Evolutionary conservation across 1,284 basidiomycete species (phyloP).

Genomic region (Tetrapyrgos nigripes): DNA sequence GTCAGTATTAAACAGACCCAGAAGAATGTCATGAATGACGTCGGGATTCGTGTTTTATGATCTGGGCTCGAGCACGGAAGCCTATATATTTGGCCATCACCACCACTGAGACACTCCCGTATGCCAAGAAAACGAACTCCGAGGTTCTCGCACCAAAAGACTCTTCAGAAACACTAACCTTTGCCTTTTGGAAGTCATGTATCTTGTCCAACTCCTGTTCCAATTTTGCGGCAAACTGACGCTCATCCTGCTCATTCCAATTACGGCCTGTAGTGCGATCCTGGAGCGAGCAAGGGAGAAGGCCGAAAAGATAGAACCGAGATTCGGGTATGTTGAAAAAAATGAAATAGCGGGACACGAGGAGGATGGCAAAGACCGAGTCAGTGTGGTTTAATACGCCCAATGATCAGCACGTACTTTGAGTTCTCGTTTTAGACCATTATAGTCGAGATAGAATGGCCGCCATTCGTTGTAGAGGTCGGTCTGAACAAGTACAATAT

Average conservation of each 20-base stretch:
- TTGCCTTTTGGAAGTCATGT: constrained; percentile 92
- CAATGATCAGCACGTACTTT: constrained; percentile 66
- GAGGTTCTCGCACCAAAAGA: not conserved
- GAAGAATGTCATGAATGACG: not conserved
- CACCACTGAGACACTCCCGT: constrained; percentile 1
- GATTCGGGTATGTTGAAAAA: not conserved
- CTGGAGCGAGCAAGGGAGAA: constrained; percentile 49
- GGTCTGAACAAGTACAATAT: constrained; percentile 52
- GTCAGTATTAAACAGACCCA: not conserved
- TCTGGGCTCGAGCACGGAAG: not conserved
- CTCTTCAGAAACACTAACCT: too few species aligned
- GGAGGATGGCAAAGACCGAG: constrained; percentile 3
- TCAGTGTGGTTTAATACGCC: constrained; percentile 12
- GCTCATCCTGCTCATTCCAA: constrained; percentile 85
- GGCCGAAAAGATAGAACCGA: not conserved
- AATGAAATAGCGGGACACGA: not conserved
- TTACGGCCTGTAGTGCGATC: constrained; percentile 59
- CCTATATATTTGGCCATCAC: not conserved
- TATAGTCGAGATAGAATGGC: constrained; percentile 91
- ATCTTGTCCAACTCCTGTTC: constrained; percentile 95
- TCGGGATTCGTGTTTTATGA: not conserved
- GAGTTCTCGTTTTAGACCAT: constrained; percentile 87
- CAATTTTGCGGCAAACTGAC: constrained; percentile 80
- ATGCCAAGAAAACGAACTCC: not conserved
- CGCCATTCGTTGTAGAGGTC: constrained; percentile 91